A percentile compares a stretch with the other conserved stretches of the same genome.
Conservation (phyloP, 305 asterid species). For the Fraxinus baroniana region DNA sequence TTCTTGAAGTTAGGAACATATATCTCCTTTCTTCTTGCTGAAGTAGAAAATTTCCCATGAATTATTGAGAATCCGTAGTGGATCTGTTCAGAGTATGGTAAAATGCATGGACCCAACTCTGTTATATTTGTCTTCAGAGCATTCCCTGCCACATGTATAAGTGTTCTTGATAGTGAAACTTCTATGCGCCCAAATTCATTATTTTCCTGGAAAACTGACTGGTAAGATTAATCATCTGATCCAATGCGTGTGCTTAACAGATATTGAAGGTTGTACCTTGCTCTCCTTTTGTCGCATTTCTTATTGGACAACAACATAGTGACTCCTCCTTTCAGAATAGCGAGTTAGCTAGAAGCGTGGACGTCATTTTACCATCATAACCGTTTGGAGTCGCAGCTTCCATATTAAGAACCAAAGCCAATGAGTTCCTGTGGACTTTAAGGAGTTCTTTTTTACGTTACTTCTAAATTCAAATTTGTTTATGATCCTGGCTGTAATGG, state of each 20-base stretch:
- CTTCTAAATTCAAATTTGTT: slow-evolving; percentile 50
- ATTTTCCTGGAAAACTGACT: slow-evolving; percentile 38
- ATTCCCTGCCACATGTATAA: slow-evolving; percentile 44
- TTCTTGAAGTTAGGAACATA: slow-evolving; percentile 50
- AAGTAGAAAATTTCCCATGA: slow-evolving; percentile 9
- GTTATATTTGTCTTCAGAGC: slow-evolving; percentile 47
- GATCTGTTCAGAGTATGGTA: slow-evolving; percentile 51
- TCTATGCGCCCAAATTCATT: slow-evolving; percentile 35
- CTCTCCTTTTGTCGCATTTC: slow-evolving; percentile 27
- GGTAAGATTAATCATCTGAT: slow-evolving; percentile 45
- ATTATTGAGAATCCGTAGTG: slow-evolving; percentile 31
- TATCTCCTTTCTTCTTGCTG: slow-evolving; percentile 21
- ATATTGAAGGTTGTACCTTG: slow-evolving; percentile 40
- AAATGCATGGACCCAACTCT: slow-evolving; percentile 41
- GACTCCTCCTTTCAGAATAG: slow-evolving; percentile 55
- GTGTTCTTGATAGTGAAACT: slow-evolving; percentile 40
- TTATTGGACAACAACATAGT: slow-evolving; percentile 45
- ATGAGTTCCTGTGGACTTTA: slow-evolving; percentile 35
- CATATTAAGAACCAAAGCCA: slow-evolving; percentile 55
- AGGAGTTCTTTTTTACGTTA: slow-evolving; percentile 47
- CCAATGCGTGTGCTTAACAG: slow-evolving; percentile 53
- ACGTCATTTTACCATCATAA: slow-evolving; percentile 34
- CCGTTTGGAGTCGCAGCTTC: slow-evolving; percentile 47
- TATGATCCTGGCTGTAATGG: slow-evolving; percentile 45
- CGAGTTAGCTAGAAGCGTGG: slow-evolving; percentile 47